A percentile compares a stretch with the other conserved stretches of the same genome.
Evolutionary conservation across 495 filamentous ascomycete genomes (phyloP).

Genomic region (Bathelium albidoporum): DNA sequence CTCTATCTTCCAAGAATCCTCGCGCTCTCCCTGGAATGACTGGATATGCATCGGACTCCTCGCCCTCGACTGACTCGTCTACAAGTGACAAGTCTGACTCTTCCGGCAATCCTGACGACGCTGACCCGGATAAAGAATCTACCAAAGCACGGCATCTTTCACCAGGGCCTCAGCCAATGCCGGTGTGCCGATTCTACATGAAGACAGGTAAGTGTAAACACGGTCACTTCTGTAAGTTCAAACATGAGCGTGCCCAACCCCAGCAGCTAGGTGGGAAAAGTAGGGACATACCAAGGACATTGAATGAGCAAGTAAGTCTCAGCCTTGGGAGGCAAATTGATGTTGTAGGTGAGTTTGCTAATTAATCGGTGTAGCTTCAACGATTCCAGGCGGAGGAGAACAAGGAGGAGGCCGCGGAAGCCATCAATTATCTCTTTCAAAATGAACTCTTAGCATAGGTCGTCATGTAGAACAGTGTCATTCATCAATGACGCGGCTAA

Average conservation of each 20-base stretch:
- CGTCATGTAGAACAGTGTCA: neutral
- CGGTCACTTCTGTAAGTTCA: conserved; percentile 11
- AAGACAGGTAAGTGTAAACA: conserved; percentile 15
- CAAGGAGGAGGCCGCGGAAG: conserved; percentile 24
- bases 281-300: neutral
- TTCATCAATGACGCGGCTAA: no score
- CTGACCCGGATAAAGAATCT: conserved; percentile 14
- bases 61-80: neutral
- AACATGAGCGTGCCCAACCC: neutral
- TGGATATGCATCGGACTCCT: neutral
- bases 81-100: conserved; percentile 4
- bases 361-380: neutral
- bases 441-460: conserved; percentile 23
- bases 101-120: conserved; percentile 12
- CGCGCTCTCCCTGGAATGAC: neutral
- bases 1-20: neutral
- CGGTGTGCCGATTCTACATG: conserved; percentile 9
- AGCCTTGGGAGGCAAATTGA: neutral
- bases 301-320: neutral
- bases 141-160: conserved; percentile 7
- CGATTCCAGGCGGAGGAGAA: conserved; percentile 25
- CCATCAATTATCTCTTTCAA: conserved; percentile 29
- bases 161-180: neutral
- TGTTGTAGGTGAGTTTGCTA: neutral
- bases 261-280: neutral